phyloP scores from a whole-genome alignment of 306 rosid species.

The Cucumis melo region DNA sequence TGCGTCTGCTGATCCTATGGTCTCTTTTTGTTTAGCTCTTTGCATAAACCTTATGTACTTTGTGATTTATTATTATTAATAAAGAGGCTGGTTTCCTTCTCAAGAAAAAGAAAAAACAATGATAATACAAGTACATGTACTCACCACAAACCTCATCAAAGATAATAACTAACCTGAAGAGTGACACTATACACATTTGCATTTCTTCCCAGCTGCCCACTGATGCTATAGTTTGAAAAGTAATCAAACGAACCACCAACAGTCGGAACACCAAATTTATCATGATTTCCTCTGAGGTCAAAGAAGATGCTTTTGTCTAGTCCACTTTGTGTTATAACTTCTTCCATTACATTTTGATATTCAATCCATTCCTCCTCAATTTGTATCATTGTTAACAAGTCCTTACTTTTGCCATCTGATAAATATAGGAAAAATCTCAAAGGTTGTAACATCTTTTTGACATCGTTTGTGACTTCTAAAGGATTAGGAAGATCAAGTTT shows the following conservation, averaged over 20 bases:
- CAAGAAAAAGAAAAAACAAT: too few relatives aligned
- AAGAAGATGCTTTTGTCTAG: constrained; percentile 51
- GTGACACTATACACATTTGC: constrained; percentile 55
- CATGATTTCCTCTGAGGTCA: constrained; percentile 87
- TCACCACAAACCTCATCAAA: neutral
- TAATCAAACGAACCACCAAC: constrained; percentile 65
- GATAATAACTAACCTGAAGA: constrained; percentile 44
- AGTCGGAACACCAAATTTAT: constrained; percentile 70
- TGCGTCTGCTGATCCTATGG: too few relatives aligned
- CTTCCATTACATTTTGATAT: constrained; percentile 43
- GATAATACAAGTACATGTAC: neutral
- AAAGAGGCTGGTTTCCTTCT: too few relatives aligned
- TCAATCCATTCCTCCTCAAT: constrained; percentile 89
- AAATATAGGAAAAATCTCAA: neutral
- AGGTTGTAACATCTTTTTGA: neutral
- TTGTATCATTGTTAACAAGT: constrained; percentile 69
- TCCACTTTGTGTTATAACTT: constrained; percentile 53
- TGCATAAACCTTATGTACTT: too few relatives aligned
- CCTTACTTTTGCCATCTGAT: constrained; percentile 88
- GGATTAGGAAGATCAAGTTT: neutral
- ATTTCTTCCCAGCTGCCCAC: constrained; percentile 55
- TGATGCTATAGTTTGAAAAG: constrained; percentile 74
- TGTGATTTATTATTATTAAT: too few relatives aligned
- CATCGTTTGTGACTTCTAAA: neutral
- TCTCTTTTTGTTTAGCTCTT: too few relatives aligned